Percentiles rank a stretch among this genome's conserved stretches.
These are phyloP conservation scores for Spergularia azorica DNA, from an alignment of 179 eudicot genomes.

Conservation along the genomic window DNA sequence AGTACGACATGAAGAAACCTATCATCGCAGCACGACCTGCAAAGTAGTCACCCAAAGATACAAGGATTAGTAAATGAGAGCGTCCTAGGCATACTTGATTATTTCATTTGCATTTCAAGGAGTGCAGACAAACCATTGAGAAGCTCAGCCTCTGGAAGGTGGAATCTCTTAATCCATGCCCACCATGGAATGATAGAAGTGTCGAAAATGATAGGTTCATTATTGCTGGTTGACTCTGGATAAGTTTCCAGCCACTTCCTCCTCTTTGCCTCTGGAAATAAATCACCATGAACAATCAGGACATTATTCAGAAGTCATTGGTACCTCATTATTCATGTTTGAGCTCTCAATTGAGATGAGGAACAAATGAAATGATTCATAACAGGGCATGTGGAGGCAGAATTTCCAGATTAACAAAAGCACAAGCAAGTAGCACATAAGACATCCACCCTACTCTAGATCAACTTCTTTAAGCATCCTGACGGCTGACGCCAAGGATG, in stretches of 20 bases:
- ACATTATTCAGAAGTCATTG: not conserved
- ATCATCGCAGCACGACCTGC: slow-evolving; percentile 96
- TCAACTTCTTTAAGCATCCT: not conserved
- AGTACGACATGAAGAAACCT: slow-evolving; percentile 89
- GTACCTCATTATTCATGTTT: not conserved
- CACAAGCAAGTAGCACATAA: not conserved
- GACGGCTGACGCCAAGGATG: not conserved
- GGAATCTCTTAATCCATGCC: slow-evolving; percentile 87
- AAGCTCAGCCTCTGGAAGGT: slow-evolving; percentile 89
- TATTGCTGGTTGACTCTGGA: slow-evolving; percentile 68
- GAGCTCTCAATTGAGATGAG: not conserved
- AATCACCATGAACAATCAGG: slow-evolving; percentile 13
- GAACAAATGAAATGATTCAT: not conserved
- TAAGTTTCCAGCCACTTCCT: slow-evolving; percentile 72
- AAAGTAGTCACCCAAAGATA: not conserved
- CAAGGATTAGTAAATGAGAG: not conserved
- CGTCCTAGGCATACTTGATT: not conserved
- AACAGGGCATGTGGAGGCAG: not conserved
- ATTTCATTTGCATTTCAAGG: not conserved
- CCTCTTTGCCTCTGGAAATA: slow-evolving; percentile 63
- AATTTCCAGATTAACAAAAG: not conserved
- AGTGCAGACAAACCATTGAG: slow-evolving; percentile 58
- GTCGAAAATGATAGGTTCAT: slow-evolving; percentile 60
- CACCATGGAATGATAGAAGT: slow-evolving; percentile 88
- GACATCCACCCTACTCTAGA: not conserved